Evolutionary conservation across 2,329 filamentous ascomycete species (phyloP), one percentile per base, ranked within the genome.

Genomic region (Cladorrhinum sp.): DNA sequence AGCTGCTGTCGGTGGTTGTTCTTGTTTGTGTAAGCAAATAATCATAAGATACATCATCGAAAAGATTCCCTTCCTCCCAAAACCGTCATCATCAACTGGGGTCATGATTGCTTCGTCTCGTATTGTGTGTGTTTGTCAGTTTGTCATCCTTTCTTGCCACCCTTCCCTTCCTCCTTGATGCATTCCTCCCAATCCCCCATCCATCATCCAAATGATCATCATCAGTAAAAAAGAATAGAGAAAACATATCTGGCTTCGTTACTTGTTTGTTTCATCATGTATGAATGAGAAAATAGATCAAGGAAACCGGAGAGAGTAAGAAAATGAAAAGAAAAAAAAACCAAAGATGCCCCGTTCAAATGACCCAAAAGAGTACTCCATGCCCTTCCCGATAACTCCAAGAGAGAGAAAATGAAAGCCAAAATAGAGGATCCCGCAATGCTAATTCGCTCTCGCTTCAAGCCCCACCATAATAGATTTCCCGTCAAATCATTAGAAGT

Each of bases 191-290:
- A 33, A 55, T 55, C 30, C 53, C 18, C 18, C 39, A 54, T 21
- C 53, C 33, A 46, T 55, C n/a, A 26, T 36, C 52, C 52, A 24
- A 55, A 28, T 55, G 18, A 55, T 24, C 53, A 26, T 57, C 55
- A 60, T 58, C 18, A 59, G 24, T 30, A 50, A 39, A 18, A 48
- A 58, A 59, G 52, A 49, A 46, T 30, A 59, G 42, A 54, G 54
- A 54, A 66, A 39, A 69, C 65, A 69, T 30, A 57, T 51, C 49
- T 63, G 64, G 53, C 30, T 63, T 66, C 67, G 65, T 68, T 68
- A 67, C 67, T 67, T 64, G 60, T 61, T 64, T 60, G 55, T 61
- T 61, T 61, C 62, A 63, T 67, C 62, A 64, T 62, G 55, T 57
- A 55, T 63, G 58, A 53, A 55, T 61, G 63, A 64, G 55, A 65